A percentile compares a stretch with the other conserved stretches of the same genome.
Conservation (phyloP, 495 filamentous ascomycete genomes). For the Penicillium verhagenii region DNA sequence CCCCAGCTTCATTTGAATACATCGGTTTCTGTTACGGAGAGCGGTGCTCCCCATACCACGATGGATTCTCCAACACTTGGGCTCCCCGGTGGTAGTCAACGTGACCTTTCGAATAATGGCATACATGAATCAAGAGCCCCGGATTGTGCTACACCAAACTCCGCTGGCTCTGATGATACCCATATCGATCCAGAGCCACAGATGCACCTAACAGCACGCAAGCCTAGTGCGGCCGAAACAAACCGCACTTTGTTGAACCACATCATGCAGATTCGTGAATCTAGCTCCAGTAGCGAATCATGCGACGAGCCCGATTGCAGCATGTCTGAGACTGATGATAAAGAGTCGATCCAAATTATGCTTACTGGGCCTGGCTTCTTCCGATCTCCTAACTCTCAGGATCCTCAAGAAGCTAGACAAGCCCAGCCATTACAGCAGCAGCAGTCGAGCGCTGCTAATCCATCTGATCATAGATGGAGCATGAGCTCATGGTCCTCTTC, state of each 20-base stretch:
- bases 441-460: conserved; percentile 11
- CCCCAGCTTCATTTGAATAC: conserved; percentile 36
- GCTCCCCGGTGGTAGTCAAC: conserved; percentile 56
- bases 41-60: conserved; percentile 17
- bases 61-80: conserved; percentile 72
- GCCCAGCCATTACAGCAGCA: conserved; percentile 18
- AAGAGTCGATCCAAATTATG: conserved; percentile 63
- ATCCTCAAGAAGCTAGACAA: conserved; percentile 29
- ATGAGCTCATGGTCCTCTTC: conserved; percentile 56
- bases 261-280: conserved; percentile 52
- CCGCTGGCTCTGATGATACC: conserved; percentile 50
- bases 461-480: conserved; percentile 45
- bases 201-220: conserved; percentile 49
- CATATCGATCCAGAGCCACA: conserved; percentile 72
- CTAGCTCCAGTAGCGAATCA: conserved; percentile 44
- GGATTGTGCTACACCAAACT: conserved; percentile 30
- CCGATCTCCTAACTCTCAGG: conserved; percentile 30
- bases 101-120: conserved; percentile 43
- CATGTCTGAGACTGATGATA: conserved; percentile 52
- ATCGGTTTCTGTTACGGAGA: not conserved
- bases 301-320: conserved; percentile 52
- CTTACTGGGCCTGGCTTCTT: conserved; percentile 45
- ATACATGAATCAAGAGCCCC: conserved; percentile 43
- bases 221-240: conserved; percentile 21
- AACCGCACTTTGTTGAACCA: conserved; percentile 50